phyloP scores from a whole-genome alignment of 2,329 filamentous ascomycete species.

The Botrytis elliptica region DNA sequence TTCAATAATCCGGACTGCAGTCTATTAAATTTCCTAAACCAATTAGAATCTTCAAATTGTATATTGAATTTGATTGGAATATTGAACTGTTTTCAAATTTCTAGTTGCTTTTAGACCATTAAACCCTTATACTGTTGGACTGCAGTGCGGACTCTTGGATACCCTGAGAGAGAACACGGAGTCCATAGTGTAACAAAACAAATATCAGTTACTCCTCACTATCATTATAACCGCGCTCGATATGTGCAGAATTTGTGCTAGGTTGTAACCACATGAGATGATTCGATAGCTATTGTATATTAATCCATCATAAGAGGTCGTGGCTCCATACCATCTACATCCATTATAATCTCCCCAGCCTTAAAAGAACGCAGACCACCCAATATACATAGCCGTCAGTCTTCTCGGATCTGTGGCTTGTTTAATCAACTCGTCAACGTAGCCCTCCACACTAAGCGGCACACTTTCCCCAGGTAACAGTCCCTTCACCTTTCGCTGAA shows the following conservation, averaged over 20 bases:
- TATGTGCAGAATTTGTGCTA: not conserved
- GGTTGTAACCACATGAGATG: not conserved
- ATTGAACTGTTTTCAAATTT: too few species aligned
- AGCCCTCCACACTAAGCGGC: slow-evolving; percentile 89
- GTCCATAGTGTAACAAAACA: not conserved
- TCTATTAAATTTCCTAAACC: too few species aligned
- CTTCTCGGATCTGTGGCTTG: slow-evolving; percentile 79
- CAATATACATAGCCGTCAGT: slow-evolving; percentile 93
- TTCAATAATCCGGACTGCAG: too few species aligned
- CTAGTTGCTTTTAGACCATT: too few species aligned
- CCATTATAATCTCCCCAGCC: not conserved
- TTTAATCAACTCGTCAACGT: slow-evolving; percentile 92
- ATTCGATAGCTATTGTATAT: not conserved
- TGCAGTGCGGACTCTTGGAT: too few species aligned
- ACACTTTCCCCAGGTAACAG: slow-evolving; percentile 84
- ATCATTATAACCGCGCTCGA: not conserved
- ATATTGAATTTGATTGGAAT: too few species aligned
- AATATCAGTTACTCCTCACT: not conserved
- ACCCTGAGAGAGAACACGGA: not conserved
- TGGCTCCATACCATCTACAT: not conserved
- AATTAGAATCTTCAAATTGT: too few species aligned
- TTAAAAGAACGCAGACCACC: slow-evolving; percentile 75
- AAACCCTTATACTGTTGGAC: too few species aligned
- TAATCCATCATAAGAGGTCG: not conserved
- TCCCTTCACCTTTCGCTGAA: slow-evolving; percentile 82